phyloP scores from a whole-genome alignment of 345 rosid genomes.

The Hevea brasiliensis region DNA sequence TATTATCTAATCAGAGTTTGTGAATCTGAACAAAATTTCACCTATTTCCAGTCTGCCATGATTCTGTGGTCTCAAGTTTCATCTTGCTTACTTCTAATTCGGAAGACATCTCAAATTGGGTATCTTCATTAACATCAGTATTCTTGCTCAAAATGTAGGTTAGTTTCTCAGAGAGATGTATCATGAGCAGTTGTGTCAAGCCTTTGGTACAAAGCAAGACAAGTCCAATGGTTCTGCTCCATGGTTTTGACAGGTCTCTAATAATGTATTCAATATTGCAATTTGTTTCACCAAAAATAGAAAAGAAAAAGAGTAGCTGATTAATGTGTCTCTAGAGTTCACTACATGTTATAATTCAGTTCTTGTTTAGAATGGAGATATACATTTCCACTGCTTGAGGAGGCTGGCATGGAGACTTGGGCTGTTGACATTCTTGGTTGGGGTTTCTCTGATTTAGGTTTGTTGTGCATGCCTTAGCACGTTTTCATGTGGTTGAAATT shows the following conservation, averaged over 20 bases:
- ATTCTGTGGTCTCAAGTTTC: not conserved
- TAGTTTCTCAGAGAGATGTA: conserved; percentile 39
- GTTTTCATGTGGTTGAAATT: not conserved
- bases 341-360: conserved; percentile 47
- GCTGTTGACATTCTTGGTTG: conserved; percentile 91
- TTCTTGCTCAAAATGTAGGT: conserved; percentile 43
- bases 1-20: not conserved
- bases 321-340: conserved; percentile 22
- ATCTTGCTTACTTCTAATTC: not conserved
- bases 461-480: conserved; percentile 6
- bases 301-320: not conserved
- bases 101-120: not conserved
- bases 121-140: not conserved
- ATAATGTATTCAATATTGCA: not conserved
- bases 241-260: conserved; percentile 84
- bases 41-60: not conserved
- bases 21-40: not conserved
- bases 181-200: conserved; percentile 86
- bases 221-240: conserved; percentile 79
- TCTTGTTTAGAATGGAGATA: conserved; percentile 98
- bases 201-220: conserved; percentile 47
- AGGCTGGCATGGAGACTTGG: conserved; percentile 87
- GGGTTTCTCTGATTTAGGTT: conserved; percentile 96
- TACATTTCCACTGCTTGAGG: conserved; percentile 80
- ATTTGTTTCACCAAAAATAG: not conserved